Evolutionary conservation across 768 basidiomycete genomes (phyloP).

Genomic region (Polyporus arcularius): DNA sequence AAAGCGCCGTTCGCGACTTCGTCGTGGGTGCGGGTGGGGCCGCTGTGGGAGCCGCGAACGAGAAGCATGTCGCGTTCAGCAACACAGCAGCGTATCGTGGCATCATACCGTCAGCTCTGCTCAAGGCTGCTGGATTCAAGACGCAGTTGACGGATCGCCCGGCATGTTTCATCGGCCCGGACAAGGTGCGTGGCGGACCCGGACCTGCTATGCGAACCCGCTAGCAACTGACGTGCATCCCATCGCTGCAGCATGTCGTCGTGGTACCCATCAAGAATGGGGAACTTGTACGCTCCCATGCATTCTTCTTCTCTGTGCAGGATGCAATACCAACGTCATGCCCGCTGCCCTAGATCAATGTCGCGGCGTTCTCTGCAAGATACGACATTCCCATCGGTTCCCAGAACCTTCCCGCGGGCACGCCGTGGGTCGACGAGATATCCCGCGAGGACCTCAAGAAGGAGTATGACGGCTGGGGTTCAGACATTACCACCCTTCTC

Average conservation of each 20-base stretch:
- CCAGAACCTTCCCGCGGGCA: not conserved
- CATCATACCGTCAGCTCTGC: conserved; percentile 41
- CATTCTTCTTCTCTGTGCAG: not conserved
- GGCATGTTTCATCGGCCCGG: conserved; percentile 44
- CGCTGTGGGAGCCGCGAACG: conserved; percentile 1
- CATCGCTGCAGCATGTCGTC: conserved; percentile 47
- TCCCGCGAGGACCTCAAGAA: conserved; percentile 45
- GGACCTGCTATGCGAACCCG: not conserved
- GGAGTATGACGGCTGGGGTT: conserved; percentile 47
- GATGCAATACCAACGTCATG: not conserved
- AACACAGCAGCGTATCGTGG: conserved; percentile 52
- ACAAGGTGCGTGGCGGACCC: conserved; percentile 25
- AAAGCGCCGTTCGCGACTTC: conserved; percentile 39
- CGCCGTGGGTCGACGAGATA: conserved; percentile 43
- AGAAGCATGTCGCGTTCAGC: conserved; percentile 39
- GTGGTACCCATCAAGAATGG: conserved; percentile 49
- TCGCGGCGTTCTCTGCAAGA: conserved; percentile 43
- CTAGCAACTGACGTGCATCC: not conserved
- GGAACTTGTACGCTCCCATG: conserved; percentile 35
- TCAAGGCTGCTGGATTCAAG: conserved; percentile 46
- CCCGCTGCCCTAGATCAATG: conserved; percentile 34
- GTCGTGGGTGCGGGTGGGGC: conserved; percentile 33
- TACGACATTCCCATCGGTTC: conserved; percentile 24
- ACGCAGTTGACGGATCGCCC: conserved; percentile 39
- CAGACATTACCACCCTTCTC: conserved; percentile 43